Conservation (phyloP, 2,329 filamentous ascomycete species). For the Atkinsonella texensis region DNA sequence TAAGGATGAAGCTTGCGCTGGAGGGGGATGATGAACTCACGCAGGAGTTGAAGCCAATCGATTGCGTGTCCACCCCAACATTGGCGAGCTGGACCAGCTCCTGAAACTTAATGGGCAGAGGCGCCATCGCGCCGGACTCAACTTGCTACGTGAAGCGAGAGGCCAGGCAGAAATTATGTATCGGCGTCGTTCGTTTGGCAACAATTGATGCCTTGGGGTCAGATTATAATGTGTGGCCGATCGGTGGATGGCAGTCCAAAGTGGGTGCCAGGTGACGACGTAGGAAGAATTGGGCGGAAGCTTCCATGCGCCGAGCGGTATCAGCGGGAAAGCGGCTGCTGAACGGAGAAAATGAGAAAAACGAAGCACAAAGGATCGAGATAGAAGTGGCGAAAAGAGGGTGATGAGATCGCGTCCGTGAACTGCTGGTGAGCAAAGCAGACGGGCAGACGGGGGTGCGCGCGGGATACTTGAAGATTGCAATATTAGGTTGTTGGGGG, state of each 20-base stretch:
- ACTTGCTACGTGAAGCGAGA: slow-evolving; percentile 13
- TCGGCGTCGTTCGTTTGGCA: not conserved
- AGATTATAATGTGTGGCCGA: slow-evolving; percentile 10
- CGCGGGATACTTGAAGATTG: slow-evolving; percentile 7
- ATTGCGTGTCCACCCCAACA: slow-evolving; percentile 33
- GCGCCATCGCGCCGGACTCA: slow-evolving; percentile 39
- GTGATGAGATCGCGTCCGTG: slow-evolving; percentile 12
- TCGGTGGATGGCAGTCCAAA: slow-evolving; percentile 5
- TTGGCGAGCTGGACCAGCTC: slow-evolving; percentile 64
- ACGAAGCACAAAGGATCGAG: slow-evolving; percentile 11
- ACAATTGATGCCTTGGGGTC: slow-evolving; percentile 13
- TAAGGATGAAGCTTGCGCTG: not conserved
- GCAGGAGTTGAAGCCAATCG: slow-evolving; percentile 71
- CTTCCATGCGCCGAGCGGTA: slow-evolving; percentile 27
- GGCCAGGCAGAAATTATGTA: slow-evolving; percentile 7
- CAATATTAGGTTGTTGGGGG: slow-evolving; percentile 7
- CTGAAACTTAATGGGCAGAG: slow-evolving; percentile 84
- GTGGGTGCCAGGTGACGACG: slow-evolving; percentile 13
- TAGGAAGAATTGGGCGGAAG: slow-evolving; percentile 17
- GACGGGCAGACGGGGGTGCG: slow-evolving; percentile 15
- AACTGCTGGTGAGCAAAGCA: slow-evolving; percentile 16
- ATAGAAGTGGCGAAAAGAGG: slow-evolving; percentile 8
- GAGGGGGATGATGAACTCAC: slow-evolving; percentile 27
- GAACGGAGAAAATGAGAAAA: slow-evolving; percentile 6
- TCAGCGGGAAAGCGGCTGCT: slow-evolving; percentile 7